These are phyloP conservation scores for Musa acuminata DNA, from an alignment of 176 grass and related monocot genomes.

Conservation along the genomic window DNA sequence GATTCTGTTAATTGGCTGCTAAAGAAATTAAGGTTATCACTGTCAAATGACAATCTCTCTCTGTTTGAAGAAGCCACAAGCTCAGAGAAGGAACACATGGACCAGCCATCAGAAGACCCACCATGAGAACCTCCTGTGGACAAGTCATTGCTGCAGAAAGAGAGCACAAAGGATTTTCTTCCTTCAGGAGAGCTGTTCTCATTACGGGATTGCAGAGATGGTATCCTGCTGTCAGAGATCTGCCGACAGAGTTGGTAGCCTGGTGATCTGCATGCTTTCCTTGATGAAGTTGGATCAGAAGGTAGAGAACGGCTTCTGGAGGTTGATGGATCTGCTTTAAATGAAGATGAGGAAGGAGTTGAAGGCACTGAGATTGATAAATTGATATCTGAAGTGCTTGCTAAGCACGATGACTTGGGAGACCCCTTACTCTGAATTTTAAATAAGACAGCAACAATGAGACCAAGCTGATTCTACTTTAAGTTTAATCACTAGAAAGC, in stretches of 20 bases:
- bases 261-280: constrained; percentile 35
- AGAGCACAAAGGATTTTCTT: constrained; percentile 20
- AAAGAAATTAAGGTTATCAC: constrained; percentile 27
- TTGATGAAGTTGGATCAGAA: constrained; percentile 40
- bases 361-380: constrained; percentile 32
- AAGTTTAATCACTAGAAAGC: background rate
- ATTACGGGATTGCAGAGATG: constrained; percentile 45
- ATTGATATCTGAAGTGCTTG: constrained; percentile 39
- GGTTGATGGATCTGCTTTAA: constrained; percentile 19
- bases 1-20: constrained; percentile 14
- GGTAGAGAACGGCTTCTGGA: constrained; percentile 24
- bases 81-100: constrained; percentile 54
- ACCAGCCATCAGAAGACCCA: constrained; percentile 60
- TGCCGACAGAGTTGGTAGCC: constrained; percentile 42
- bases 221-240: constrained; percentile 38
- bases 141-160: constrained; percentile 22
- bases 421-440: constrained; percentile 3
- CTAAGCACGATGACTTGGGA: background rate
- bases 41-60: constrained; percentile 71
- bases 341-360: constrained; percentile 19
- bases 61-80: constrained; percentile 42
- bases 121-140: constrained; percentile 21
- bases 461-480: background rate
- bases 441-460: background rate
- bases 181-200: constrained; percentile 23